Conservation (phyloP, 495 filamentous ascomycete species). For the Talaromyces nanjingensis region DNA sequence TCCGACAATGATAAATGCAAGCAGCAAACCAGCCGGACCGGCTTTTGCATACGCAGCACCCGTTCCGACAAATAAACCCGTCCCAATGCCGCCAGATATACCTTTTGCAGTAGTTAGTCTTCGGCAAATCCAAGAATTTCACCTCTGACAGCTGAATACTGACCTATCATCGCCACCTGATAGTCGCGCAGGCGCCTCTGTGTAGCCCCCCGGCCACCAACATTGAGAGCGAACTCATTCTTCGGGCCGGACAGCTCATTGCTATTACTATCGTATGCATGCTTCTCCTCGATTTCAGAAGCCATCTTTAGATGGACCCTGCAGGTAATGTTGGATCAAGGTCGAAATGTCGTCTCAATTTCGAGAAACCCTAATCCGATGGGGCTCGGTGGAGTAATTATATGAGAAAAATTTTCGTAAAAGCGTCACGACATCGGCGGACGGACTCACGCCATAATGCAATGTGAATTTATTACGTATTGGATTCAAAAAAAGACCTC, state of each 20-base stretch:
- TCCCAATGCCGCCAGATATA: slow-evolving; percentile 51
- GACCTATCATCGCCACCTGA: slow-evolving; percentile 26
- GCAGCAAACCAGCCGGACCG: slow-evolving; percentile 61
- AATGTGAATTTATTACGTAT: not conserved
- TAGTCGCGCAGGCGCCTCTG: slow-evolving; percentile 33
- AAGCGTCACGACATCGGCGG: not conserved
- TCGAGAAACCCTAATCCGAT: not conserved
- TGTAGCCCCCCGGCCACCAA: slow-evolving; percentile 18
- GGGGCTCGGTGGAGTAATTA: not conserved
- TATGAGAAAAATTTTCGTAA: not conserved
- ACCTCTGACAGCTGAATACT: too few species aligned
- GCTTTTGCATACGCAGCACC: slow-evolving; percentile 53
- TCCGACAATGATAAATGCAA: slow-evolving; percentile 65
- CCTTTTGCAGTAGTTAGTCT: too few species aligned
- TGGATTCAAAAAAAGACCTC: not conserved
- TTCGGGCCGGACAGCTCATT: not conserved
- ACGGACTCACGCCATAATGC: not conserved
- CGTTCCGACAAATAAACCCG: slow-evolving; percentile 68
- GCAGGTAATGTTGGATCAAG: not conserved
- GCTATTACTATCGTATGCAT: not conserved
- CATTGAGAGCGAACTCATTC: not conserved
- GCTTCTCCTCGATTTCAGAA: slow-evolving; percentile 3
- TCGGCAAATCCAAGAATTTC: too few species aligned
- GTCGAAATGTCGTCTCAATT: not conserved
- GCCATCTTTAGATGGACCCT: not conserved